Percentiles rank a stretch among this genome's conserved stretches.
These are phyloP conservation scores for Chlamydomonas applanata DNA, from an alignment of 139 green algal species.

Conservation along the genomic window DNA sequence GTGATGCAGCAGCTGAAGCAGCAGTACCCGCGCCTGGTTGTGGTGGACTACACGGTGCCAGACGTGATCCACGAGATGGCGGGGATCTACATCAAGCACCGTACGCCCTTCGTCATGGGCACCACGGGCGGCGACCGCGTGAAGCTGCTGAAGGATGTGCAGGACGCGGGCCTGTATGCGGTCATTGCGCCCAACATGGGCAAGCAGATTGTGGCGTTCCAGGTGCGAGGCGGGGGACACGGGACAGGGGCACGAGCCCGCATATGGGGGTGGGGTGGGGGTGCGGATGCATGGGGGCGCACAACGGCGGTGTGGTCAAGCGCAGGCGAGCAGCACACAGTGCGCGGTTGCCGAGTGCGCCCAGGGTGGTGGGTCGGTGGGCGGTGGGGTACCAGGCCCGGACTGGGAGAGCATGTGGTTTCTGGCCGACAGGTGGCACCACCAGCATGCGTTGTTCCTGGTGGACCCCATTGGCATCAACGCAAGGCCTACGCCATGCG, in stretches of 20 bases:
- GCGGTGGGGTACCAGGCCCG: too few species aligned
- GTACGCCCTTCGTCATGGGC: constrained; percentile 97
- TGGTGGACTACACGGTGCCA: constrained; percentile 97
- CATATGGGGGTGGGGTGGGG: background rate
- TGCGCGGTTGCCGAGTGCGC: constrained; percentile 58
- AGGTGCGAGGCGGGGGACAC: constrained; percentile 11
- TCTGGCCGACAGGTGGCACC: too few species aligned
- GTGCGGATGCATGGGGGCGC: background rate
- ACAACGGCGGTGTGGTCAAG: background rate
- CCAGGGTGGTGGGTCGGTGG: constrained; percentile 96
- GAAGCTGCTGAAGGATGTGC: constrained; percentile 61
- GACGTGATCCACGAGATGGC: constrained; percentile 83
- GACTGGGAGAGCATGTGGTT: too few species aligned
- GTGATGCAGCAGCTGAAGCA: constrained; percentile 22
- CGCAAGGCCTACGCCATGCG: too few species aligned
- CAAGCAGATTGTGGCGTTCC: constrained; percentile 93
- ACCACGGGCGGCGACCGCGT: constrained; percentile 94
- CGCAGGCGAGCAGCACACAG: background rate
- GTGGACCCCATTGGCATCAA: too few species aligned
- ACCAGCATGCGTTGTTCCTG: too few species aligned
- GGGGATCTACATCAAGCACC: constrained; percentile 78
- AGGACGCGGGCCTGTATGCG: constrained; percentile 67
- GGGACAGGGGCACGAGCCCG: constrained; percentile 42
- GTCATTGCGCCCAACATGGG: constrained; percentile 99
- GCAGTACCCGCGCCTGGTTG: constrained; percentile 67